Conservation (phyloP, 176 grass and related monocot genomes). For the Dendrocalamus sinicus region DNA sequence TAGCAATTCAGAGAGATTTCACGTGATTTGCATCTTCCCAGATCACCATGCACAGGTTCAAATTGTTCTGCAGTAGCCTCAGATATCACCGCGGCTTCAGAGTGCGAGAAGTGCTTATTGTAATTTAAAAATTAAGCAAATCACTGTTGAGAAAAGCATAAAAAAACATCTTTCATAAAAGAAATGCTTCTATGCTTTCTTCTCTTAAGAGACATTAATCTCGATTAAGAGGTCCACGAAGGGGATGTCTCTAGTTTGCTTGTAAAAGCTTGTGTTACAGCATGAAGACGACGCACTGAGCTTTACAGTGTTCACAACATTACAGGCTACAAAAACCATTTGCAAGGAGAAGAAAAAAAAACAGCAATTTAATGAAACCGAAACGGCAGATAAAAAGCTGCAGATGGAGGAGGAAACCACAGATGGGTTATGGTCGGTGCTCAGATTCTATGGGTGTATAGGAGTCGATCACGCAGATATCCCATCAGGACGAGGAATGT, state of each 20-base stretch:
- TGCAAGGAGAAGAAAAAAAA: background rate
- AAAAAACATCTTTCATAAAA: no score
- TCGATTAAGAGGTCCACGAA: no score
- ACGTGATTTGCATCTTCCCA: background rate
- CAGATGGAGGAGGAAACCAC: background rate
- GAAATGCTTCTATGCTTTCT: no score
- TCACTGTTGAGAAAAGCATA: no score
- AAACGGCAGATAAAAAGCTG: background rate
- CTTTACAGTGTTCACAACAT: background rate
- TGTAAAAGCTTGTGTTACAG: no score
- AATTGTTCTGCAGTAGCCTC: background rate
- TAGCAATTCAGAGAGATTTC: background rate
- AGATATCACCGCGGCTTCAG: background rate
- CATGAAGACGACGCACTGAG: no score
- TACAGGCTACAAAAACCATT: background rate
- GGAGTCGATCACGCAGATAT: slow-evolving; percentile 53
- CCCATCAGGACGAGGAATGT: slow-evolving; percentile 73
- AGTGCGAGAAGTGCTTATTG: no score
- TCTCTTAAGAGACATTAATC: no score
- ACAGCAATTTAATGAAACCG: background rate
- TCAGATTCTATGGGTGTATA: slow-evolving; percentile 90
- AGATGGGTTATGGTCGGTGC: slow-evolving; percentile 26
- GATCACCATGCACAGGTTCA: background rate
- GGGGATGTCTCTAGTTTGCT: no score
- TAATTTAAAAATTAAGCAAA: no score